A percentile compares a stretch with the other conserved stretches of the same genome.
phyloP scores from a whole-genome alignment of 768 basidiomycete species.

The Cystofilobasidium ferigula region DNA sequence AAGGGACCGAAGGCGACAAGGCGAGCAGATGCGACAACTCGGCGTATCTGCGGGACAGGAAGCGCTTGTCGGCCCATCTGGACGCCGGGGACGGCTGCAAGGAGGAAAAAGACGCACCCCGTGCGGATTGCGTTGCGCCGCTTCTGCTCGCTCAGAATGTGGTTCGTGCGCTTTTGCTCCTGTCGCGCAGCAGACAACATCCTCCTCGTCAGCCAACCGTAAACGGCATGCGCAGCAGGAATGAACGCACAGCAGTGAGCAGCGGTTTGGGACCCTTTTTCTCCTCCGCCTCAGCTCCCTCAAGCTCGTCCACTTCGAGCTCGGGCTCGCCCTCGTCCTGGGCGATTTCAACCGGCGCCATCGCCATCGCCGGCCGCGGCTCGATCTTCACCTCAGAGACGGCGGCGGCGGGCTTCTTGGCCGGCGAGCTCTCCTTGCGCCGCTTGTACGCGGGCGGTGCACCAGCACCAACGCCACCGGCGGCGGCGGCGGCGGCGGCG shows the following conservation, averaged over 20 bases:
- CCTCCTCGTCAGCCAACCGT: not conserved
- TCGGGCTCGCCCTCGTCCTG: not conserved
- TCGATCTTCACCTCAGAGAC: not conserved
- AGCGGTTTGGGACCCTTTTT: not conserved
- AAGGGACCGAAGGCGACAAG: not conserved
- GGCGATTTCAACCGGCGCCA: too few species aligned
- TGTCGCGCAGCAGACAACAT: not conserved
- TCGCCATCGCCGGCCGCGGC: not conserved
- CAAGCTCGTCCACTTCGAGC: not conserved
- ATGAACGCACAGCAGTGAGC: not conserved
- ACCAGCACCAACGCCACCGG: too few species aligned
- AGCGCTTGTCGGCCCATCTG: not conserved
- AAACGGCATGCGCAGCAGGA: not conserved
- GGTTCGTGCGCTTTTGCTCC: conserved; percentile 65
- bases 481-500: too few species aligned
- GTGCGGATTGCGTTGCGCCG: conserved; percentile 83
- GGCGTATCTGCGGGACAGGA: conserved; percentile 12
- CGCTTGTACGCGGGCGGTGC: too few species aligned
- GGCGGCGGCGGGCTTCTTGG: not conserved
- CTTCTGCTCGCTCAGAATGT: conserved; percentile 90
- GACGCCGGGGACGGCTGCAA: not conserved
- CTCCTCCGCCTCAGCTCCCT: not conserved
- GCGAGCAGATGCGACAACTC: conserved; percentile 18
- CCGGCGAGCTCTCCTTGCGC: not conserved
- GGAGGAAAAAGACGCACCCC: conserved; percentile 45